Evolutionary conservation across 176 grass and related monocot species (phyloP), one percentile per base, ranked within the genome.

Genomic region (Eragrostis curvula): DNA sequence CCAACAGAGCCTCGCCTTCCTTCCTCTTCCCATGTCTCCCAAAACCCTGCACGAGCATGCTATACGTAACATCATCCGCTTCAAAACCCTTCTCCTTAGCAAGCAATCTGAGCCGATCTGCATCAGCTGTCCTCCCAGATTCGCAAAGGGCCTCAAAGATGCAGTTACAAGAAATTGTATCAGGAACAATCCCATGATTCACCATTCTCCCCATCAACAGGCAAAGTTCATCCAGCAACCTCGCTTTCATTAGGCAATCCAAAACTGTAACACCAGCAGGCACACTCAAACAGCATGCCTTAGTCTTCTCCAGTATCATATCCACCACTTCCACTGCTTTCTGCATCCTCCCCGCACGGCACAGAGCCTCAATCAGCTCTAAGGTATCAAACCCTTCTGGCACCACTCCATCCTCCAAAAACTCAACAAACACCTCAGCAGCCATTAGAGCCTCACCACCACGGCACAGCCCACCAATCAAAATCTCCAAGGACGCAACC

Each of bases 311-410:
- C 61, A 88, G 60, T 25, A 86, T 30, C 71, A 87, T 57, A 50
- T 93, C 86, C 49, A 91, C 67, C 18, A 89, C 45, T 78, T 97
- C 73, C 13, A 90, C 23, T 57, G 91, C 84, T 71, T 84, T 89
- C 24, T 91, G 84, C n/a, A 93, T 8, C 18, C 14, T 68, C 12
- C 84, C 77, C 2, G 16, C 73, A 64, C 13, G 28, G 78, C 94
- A 97, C 49, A 97, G 32, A 50, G 69, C 80, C 21, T 88, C 86
- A 25, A 97, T 28, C 42, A 97, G 73, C 56, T 44, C 69, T 70
- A 89, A 79, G 81, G 78, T 94, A 78, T 97, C 81, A 57, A 87
- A 91, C n/a, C 88, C 83, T 79, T 91, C 84, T 12, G 94, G 91
- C 67, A 91, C 75, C n/a, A 80, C 79, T 0, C 70, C 70, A 74